Base-by-base conservation (phyloP, 2,329 filamentous ascomycete species). In the Tolypocladium ophioglossoides region DNA sequence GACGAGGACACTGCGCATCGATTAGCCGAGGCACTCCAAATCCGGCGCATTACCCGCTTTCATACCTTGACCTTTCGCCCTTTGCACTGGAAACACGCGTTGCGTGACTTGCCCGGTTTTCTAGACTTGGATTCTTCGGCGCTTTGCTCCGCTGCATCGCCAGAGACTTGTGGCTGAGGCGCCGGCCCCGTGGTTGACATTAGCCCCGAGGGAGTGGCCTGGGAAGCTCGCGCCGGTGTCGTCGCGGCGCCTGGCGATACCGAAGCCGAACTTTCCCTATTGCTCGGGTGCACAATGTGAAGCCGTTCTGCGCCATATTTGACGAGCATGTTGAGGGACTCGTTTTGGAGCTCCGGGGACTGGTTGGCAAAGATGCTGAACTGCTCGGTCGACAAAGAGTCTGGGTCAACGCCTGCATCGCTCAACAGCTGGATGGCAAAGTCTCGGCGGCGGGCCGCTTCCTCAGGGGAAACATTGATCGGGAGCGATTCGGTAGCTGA, bases 361-460 rank as follows among this genome's bases (percentile, higher is more conserved):
- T 84, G 80, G 53, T 84, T 83, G 10, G 79, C 72, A 58, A 84
- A 81, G 18, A 82, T 83, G 58, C 70, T 75, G 56, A 83, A 80
- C 60, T 83, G 80, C 48, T 83, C 79, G 4, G 66, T 57, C 0
- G 77, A 79, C 11, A 83, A 67, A 0, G 78, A 77, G 2, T 69
- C 66, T 1, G 78, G 78, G 39, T 80, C 74, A n/a, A 83, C 72
- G 5, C 70, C 72, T n/a, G 67, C 72, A 2, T 71, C 70, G 2
- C 49, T 66, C 6, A 83, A 71, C 34, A 82, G 68, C 27, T 69
- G 67, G n/a, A 71, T 70, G 8, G 80, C 79, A 9, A 70, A 69
- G 11, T 78, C 73, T 49, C 70, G 70, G 40, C 79, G 72, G 27
- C 78, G 73, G n/a, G 72, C 70, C 16, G 75, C 73, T 61, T 82